Percentiles rank a stretch among this genome's conserved stretches.
These are phyloP conservation scores for Mycena chlorophos DNA, from an alignment of 768 basidiomycete species.

Conservation along the genomic window DNA sequence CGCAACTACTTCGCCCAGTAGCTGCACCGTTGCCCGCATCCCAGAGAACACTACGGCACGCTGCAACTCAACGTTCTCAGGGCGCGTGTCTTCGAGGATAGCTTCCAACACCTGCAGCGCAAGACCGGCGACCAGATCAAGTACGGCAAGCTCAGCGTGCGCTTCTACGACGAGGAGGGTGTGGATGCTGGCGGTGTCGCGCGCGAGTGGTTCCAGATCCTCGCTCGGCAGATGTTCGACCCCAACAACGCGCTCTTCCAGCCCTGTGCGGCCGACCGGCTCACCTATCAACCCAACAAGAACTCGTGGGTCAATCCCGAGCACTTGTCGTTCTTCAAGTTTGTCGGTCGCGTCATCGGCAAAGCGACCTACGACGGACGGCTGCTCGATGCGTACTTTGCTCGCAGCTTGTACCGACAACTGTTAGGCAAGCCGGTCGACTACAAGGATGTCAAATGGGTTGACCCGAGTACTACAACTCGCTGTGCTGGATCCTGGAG, in stretches of 20 bases:
- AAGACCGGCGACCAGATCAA: constrained; percentile 96
- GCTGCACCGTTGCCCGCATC: constrained; percentile 78
- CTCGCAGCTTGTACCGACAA: constrained; percentile 93
- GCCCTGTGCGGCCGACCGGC: constrained; percentile 91
- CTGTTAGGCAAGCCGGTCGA: constrained; percentile 92
- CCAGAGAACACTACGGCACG: constrained; percentile 78
- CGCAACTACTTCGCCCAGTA: constrained; percentile 94
- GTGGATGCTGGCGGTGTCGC: constrained; percentile 98
- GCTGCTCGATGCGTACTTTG: constrained; percentile 96
- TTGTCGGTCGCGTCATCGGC: constrained; percentile 95
- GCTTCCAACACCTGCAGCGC: constrained; percentile 87
- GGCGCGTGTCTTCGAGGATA: constrained; percentile 94
- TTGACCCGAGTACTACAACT: constrained; percentile 99
- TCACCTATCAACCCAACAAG: constrained; percentile 96
- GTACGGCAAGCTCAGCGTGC: constrained; percentile 93
- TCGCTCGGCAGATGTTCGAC: constrained; percentile 99
- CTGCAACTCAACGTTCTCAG: constrained; percentile 88
- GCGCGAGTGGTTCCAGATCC: constrained; percentile 97
- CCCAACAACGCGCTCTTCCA: constrained; percentile 98
- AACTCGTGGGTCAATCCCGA: constrained; percentile 94
- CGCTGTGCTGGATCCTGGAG: constrained; percentile 95
- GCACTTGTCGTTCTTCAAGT: constrained; percentile 97
- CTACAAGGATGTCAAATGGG: constrained; percentile 95
- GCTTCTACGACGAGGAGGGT: constrained; percentile 96
- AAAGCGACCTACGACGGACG: constrained; percentile 98